Conservation (phyloP, 371 early-diverging fungal species). For the Mortierella sp. region DNA sequence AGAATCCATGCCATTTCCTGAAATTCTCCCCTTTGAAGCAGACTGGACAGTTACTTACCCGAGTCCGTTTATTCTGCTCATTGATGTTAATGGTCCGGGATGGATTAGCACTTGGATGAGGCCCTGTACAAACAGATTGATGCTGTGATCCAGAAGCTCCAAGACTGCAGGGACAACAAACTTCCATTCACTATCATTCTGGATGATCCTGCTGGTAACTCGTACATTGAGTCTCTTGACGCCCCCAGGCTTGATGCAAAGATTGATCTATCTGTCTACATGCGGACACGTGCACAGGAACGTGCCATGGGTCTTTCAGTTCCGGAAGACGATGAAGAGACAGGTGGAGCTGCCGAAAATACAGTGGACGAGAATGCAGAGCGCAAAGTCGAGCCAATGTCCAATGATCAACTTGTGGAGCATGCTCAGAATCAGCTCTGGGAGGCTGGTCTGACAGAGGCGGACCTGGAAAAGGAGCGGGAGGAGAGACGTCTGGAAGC, state of each 20-base stretch:
- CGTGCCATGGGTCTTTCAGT: conserved; percentile 77
- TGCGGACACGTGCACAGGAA: conserved; percentile 83
- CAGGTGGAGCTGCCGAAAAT: conserved; percentile 19
- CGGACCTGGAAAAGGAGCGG: conserved; percentile 38
- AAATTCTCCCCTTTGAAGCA: not conserved
- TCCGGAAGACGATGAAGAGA: conserved; percentile 58
- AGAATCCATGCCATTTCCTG: not conserved
- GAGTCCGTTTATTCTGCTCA: not conserved
- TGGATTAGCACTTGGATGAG: conserved; percentile 59
- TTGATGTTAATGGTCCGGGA: too few relatives aligned
- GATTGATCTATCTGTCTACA: conserved; percentile 71
- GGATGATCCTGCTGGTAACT: conserved; percentile 95
- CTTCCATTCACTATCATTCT: conserved; percentile 78
- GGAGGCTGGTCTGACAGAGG: conserved; percentile 48
- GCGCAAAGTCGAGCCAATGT: conserved; percentile 40
- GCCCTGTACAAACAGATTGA: conserved; percentile 82
- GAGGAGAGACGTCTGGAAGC: conserved; percentile 13
- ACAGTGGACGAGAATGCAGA: conserved; percentile 3
- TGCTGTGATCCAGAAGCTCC: conserved; percentile 71
- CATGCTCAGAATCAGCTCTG: conserved; percentile 48
- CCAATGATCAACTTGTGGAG: conserved; percentile 44
- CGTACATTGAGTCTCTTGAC: conserved; percentile 79
- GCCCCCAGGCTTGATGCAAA: conserved; percentile 84
- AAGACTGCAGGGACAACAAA: conserved; percentile 63
- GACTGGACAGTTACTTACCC: not conserved